phyloP scores from a whole-genome alignment of 192 early-diverging fungal species.

The Lobulomyces angularis region DNA sequence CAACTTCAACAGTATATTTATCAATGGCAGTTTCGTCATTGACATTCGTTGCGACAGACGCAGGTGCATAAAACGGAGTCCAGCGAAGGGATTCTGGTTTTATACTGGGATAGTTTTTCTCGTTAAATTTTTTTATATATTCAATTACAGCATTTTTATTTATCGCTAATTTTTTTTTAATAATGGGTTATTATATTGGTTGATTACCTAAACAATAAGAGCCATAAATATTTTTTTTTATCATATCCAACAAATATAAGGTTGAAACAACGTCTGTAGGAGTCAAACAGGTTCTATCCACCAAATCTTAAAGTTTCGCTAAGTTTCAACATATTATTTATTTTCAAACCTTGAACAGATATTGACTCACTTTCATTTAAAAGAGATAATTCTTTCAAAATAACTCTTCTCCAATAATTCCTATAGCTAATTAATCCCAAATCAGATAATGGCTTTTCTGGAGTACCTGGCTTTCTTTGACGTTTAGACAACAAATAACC shows the following conservation, averaged over 20 bases:
- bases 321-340: neutral
- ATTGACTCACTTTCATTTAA: neutral
- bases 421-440: constrained; percentile 74
- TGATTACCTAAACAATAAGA: constrained; percentile 29
- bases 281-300: constrained; percentile 27
- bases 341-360: constrained; percentile 4
- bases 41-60: no score
- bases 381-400: constrained; percentile 12
- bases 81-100: constrained; percentile 15
- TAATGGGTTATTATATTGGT: constrained; percentile 11
- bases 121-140: constrained; percentile 6
- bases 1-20: no score
- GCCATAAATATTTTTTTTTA: constrained; percentile 23
- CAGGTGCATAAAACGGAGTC: constrained; percentile 21
- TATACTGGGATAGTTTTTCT: constrained; percentile 12
- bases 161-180: constrained; percentile 13
- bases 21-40: no score
- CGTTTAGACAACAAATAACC: constrained; percentile 73
- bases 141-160: constrained; percentile 3
- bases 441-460: constrained; percentile 85
- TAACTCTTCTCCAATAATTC: constrained; percentile 59
- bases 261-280: constrained; percentile 28
- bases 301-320: constrained; percentile 13
- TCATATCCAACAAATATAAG: constrained; percentile 23
- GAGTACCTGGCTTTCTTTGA: constrained; percentile 66